phyloP scores from a whole-genome alignment of 768 basidiomycete species.

The Exsudoporus frostii region DNA sequence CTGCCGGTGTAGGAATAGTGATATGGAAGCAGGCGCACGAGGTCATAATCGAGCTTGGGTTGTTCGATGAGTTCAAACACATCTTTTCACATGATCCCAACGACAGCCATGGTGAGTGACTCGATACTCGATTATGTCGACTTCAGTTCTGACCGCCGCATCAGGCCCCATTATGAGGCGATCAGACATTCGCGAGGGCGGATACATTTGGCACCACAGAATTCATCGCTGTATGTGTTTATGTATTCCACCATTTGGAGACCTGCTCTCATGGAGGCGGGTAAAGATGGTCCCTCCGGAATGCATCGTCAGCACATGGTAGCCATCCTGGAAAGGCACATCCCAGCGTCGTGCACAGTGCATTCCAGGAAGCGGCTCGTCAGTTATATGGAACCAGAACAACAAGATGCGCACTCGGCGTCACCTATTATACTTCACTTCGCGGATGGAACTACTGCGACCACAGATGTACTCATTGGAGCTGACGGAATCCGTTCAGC shows the following conservation, averaged over 20 bases:
- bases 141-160: neutral
- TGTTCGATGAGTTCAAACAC: conserved; percentile 33
- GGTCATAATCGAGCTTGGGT: conserved; percentile 41
- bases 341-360: conserved; percentile 20
- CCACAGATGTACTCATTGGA: too few species aligned
- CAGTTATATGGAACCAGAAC: conserved; percentile 6
- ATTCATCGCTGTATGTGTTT: conserved; percentile 17
- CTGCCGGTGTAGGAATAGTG: conserved; percentile 41
- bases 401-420: conserved; percentile 26
- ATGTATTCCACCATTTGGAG: neutral
- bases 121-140: too few species aligned
- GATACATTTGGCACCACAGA: conserved; percentile 29
- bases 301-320: conserved; percentile 25
- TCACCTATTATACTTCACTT: conserved; percentile 12
- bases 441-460: conserved; percentile 15
- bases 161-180: conserved; percentile 5
- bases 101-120: neutral
- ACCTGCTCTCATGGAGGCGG: neutral
- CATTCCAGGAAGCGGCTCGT: conserved; percentile 20
- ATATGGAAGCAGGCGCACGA: conserved; percentile 47
- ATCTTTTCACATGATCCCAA: neutral
- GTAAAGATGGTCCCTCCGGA: conserved; percentile 3
- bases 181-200: conserved; percentile 31
- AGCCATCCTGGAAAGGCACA: conserved; percentile 11
- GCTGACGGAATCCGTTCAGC: too few species aligned